Evolutionary conservation across 2,329 filamentous ascomycete genomes (phyloP).

Genomic region (Metarhizium humberi): DNA sequence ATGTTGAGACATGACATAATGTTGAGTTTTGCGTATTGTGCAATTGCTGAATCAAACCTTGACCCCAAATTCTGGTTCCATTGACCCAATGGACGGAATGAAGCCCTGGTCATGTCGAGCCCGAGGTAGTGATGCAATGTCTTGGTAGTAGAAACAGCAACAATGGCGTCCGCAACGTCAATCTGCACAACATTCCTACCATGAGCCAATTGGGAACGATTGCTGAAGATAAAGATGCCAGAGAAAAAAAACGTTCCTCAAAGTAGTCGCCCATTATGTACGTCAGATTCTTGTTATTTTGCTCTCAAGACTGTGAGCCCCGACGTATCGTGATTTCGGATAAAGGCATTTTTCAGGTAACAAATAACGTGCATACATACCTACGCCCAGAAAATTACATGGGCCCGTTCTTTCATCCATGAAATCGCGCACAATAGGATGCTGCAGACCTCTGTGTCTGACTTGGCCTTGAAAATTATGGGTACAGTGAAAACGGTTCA

Average conservation of each 20-base stretch:
- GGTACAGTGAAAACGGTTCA: not conserved
- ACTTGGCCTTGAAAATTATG: not conserved
- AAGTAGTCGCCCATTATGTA: not conserved
- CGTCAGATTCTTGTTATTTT: not conserved
- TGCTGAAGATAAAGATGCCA: not conserved
- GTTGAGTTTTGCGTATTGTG: not conserved
- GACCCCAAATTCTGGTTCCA: not conserved
- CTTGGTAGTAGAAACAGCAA: not conserved
- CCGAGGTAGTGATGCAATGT: not conserved
- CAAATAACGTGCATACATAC: not conserved
- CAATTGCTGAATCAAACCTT: not conserved
- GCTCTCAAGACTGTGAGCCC: not conserved
- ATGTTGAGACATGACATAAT: not conserved
- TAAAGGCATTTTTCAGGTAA: no score
- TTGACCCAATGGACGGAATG: not conserved
- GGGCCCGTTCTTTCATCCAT: not conserved
- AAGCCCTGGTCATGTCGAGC: not conserved
- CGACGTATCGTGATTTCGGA: not conserved
- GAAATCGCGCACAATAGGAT: not conserved
- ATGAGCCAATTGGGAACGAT: not conserved
- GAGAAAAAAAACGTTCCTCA: not conserved
- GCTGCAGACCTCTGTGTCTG: not conserved
- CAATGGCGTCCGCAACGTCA: not conserved
- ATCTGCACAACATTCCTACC: conserved; percentile 1
- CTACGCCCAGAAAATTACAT: not conserved